phyloP scores from a whole-genome alignment of 108 stramenopile species.

The Cyclotella sp. region DNA sequence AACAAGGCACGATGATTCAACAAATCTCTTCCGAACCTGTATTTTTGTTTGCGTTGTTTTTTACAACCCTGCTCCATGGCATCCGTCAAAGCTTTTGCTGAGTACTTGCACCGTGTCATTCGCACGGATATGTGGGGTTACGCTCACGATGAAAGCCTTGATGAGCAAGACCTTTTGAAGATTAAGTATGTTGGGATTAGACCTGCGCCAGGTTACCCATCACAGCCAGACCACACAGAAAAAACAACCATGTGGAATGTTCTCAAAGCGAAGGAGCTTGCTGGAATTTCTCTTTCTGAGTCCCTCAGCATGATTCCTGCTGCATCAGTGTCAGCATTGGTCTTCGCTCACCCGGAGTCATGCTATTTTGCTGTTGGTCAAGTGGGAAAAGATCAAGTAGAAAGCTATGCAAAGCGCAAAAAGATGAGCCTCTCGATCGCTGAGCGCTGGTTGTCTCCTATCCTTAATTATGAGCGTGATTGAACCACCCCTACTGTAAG shows the following conservation, averaged over 20 bases:
- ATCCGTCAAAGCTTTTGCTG: conserved; percentile 90
- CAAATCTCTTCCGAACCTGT: not conserved
- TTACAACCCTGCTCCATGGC: too few relatives aligned
- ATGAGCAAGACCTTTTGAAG: conserved; percentile 95
- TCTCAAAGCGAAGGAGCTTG: conserved; percentile 91
- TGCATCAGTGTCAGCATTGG: conserved; percentile 95
- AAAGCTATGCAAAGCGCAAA: conserved; percentile 96
- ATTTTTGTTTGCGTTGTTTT: not conserved
- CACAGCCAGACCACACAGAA: conserved; percentile 99
- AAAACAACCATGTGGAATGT: conserved; percentile 98
- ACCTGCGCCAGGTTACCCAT: conserved; percentile 99
- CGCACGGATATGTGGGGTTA: conserved; percentile 98
- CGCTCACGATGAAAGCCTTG: conserved; percentile 85
- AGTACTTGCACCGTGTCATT: conserved; percentile 96
- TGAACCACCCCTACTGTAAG: conserved; percentile 13
- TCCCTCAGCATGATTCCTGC: conserved; percentile 99
- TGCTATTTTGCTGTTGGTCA: conserved; percentile 99
- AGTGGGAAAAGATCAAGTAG: conserved; percentile 98
- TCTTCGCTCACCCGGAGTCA: conserved; percentile 96
- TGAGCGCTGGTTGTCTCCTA: conserved; percentile 98
- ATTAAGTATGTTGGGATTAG: conserved; percentile 99
- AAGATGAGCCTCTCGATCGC: conserved; percentile 78
- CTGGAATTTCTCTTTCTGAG: conserved; percentile 94
- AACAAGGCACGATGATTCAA: too few relatives aligned
- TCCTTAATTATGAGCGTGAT: conserved; percentile 96